Evolutionary conservation across 1,139 yeast species (phyloP).

Genomic region (Ogataea hybrid): DNA sequence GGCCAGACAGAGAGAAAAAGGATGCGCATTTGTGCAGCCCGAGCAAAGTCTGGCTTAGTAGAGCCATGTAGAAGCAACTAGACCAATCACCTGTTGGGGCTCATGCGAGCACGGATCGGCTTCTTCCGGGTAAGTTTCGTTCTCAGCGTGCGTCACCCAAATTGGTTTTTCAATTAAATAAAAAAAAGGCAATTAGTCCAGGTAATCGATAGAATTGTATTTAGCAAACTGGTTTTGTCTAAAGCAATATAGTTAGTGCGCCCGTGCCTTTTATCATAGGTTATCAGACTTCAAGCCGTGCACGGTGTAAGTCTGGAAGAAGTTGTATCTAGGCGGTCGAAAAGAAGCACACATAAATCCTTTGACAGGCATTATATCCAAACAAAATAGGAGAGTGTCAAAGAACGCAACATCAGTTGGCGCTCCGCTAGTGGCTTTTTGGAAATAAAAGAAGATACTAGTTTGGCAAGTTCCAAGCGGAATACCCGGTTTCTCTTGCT

Average conservation of each 20-base stretch:
- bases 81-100: too few relatives aligned
- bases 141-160: slow-evolving; percentile 5
- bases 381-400: background rate
- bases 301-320: background rate
- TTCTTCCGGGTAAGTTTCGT: slow-evolving; percentile 1
- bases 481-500: background rate
- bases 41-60: background rate
- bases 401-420: background rate
- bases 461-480: background rate
- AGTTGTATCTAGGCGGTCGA: background rate
- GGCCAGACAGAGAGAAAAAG: slow-evolving; percentile 1
- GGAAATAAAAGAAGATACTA: background rate
- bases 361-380: background rate
- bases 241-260: slow-evolving; percentile 1
- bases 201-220: slow-evolving; percentile 6
- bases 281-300: background rate
- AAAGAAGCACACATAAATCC: background rate
- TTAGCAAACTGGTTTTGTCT: slow-evolving; percentile 11
- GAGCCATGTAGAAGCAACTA: background rate
- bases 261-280: slow-evolving; percentile 1
- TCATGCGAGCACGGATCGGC: background rate
- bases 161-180: background rate
- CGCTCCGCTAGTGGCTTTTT: background rate
- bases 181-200: slow-evolving; percentile 9
- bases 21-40: background rate